Conservation (phyloP, 108 stramenopile species). For the Cyclotella cryptica region DNA sequence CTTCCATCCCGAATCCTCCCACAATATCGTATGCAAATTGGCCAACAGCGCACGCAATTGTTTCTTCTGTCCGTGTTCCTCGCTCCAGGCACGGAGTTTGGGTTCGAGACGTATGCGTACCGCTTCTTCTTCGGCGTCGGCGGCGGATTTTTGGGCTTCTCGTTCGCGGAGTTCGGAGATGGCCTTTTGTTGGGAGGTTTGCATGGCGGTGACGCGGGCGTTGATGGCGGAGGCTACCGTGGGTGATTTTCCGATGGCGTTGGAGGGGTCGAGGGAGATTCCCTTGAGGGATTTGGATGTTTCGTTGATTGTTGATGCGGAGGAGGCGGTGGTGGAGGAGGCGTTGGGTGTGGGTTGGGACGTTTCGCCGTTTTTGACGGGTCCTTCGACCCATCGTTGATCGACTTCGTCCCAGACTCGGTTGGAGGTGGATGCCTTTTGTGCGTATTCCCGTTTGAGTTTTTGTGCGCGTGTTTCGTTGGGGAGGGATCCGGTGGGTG, state of each 20-base stretch:
- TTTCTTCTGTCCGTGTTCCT: constrained; percentile 95
- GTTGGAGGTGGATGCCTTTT: constrained; percentile 64
- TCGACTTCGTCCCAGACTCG: constrained; percentile 93
- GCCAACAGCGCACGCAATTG: constrained; percentile 94
- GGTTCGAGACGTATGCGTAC: constrained; percentile 83
- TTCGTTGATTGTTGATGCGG: too few species aligned
- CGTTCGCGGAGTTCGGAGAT: constrained; percentile 72
- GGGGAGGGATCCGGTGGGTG: constrained; percentile 53
- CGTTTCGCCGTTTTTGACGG: constrained; percentile 47
- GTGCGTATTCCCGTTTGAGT: constrained; percentile 78
- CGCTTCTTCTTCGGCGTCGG: constrained; percentile 78
- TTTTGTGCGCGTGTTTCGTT: constrained; percentile 80
- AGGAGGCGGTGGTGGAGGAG: not conserved
- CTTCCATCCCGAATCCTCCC: constrained; percentile 92
- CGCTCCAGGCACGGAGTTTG: constrained; percentile 86
- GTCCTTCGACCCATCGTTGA: constrained; percentile 75
- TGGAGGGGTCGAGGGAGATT: constrained; percentile 72
- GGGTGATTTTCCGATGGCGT: constrained; percentile 76
- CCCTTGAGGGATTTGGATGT: constrained; percentile 56
- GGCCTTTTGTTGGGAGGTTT: constrained; percentile 73
- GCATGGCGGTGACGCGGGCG: constrained; percentile 82
- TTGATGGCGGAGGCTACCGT: constrained; percentile 71
- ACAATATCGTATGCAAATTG: constrained; percentile 95
- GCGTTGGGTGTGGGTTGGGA: constrained; percentile 9
- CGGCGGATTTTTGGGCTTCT: constrained; percentile 63